Evolutionary conservation across 1,139 yeast species (phyloP).

Genomic region (Kazachstania sp.): DNA sequence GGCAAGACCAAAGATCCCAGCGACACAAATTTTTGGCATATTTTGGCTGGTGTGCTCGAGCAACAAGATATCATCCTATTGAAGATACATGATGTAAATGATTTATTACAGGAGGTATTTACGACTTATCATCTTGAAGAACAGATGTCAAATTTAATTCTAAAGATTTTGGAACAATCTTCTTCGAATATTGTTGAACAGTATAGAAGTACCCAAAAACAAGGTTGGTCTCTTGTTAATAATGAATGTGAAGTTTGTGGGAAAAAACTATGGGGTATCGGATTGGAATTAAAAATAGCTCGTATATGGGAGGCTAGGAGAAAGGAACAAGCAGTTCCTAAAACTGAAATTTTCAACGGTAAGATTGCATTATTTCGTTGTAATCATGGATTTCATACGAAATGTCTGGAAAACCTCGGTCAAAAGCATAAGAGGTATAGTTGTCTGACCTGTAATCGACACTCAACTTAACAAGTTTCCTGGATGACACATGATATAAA

Average conservation of each 20-base stretch:
- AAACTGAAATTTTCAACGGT: conserved; percentile 6
- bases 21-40: conserved; percentile 13
- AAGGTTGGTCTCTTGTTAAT: conserved; percentile 54
- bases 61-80: conserved; percentile 20
- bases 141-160: conserved; percentile 14
- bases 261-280: conserved; percentile 54
- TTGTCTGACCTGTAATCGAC: conserved; percentile 18
- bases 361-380: conserved; percentile 42
- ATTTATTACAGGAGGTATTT: conserved; percentile 18
- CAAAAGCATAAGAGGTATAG: conserved; percentile 18
- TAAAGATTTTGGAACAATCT: conserved; percentile 18
- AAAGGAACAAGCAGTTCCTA: conserved; percentile 4
- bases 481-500: background rate
- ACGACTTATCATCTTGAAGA: conserved; percentile 22
- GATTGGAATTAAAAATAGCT: conserved; percentile 38
- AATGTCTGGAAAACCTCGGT: conserved; percentile 47
- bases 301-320: conserved; percentile 39
- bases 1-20: background rate
- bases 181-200: conserved; percentile 13
- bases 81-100: conserved; percentile 17
- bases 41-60: conserved; percentile 22
- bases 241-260: conserved; percentile 68
- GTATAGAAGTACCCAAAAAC: conserved; percentile 15
- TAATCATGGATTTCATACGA: conserved; percentile 60
- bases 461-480: background rate